Evolutionary conservation across 805 yeast genomes (phyloP).

Genomic region (Kodamaea kakaduensis): DNA sequence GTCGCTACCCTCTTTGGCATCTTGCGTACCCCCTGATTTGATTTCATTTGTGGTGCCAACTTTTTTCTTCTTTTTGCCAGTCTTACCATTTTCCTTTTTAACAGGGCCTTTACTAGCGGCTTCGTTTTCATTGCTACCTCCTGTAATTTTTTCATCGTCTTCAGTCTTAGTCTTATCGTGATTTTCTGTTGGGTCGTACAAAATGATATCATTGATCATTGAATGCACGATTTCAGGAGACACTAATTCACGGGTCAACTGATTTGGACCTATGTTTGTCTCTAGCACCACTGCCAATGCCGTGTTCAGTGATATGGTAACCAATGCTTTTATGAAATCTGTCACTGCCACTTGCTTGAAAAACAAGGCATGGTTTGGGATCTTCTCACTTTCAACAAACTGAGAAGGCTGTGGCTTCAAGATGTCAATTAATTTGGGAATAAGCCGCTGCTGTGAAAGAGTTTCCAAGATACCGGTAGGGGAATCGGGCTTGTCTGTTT

Average conservation of each 20-base stretch:
- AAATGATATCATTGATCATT: conserved; percentile 72
- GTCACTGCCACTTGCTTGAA: conserved; percentile 88
- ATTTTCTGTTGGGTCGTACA: conserved; percentile 24
- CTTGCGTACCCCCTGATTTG: no score
- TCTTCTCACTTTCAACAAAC: conserved; percentile 25
- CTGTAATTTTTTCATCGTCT: no score
- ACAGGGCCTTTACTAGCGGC: no score
- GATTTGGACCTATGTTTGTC: conserved; percentile 94
- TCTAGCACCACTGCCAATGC: conserved; percentile 72
- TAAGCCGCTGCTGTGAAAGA: conserved; percentile 66
- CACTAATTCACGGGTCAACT: conserved; percentile 84
- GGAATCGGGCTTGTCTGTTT: conserved; percentile 86
- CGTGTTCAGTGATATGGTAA: conserved; percentile 85
- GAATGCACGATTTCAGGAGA: conserved; percentile 63
- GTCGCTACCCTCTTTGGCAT: no score
- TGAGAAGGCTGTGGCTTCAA: conserved; percentile 66
- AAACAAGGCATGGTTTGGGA: conserved; percentile 30
- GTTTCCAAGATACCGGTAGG: conserved; percentile 84
- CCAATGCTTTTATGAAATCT: conserved; percentile 89
- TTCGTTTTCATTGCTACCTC: no score
- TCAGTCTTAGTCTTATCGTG: conserved; percentile 4
- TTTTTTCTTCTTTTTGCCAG: background rate
- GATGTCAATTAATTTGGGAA: conserved; percentile 67
- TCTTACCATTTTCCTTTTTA: no score
- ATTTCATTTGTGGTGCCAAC: no score